Percentiles rank a stretch among this genome's conserved stretches.
Evolutionary conservation across 371 early-diverging fungal genomes (phyloP).

Genomic region (Apophysomyces sp.): DNA sequence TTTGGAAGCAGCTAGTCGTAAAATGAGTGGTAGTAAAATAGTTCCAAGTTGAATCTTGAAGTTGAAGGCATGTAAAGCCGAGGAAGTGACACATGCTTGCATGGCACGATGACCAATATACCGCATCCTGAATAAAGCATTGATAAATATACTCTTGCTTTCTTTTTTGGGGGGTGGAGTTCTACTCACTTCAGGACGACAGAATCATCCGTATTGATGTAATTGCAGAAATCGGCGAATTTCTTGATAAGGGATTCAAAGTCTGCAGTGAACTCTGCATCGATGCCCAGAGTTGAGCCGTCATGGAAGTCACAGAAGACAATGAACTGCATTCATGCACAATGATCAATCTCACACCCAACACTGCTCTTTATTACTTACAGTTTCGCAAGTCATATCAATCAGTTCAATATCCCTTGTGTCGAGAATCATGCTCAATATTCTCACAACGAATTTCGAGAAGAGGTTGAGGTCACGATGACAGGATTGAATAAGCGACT

Average conservation of each 20-base stretch:
- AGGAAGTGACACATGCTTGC: constrained; percentile 45
- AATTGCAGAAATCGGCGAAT: constrained; percentile 53
- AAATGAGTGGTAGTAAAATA: constrained; percentile 51
- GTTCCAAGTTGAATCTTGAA: constrained; percentile 42
- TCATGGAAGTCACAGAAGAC: constrained; percentile 64
- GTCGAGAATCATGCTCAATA: constrained; percentile 50
- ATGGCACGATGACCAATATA: constrained; percentile 51
- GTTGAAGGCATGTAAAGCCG: constrained; percentile 50
- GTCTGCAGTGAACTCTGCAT: constrained; percentile 61
- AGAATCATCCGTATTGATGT: constrained; percentile 36
- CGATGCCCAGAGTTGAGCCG: constrained; percentile 68
- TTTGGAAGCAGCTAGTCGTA: constrained; percentile 26
- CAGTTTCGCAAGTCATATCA: constrained; percentile 54
- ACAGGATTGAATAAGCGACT: constrained; percentile 71
- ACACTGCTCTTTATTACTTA: constrained; percentile 15
- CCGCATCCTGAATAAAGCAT: constrained; percentile 39
- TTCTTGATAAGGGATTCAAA: constrained; percentile 46
- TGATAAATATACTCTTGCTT: not conserved
- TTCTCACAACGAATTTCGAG: constrained; percentile 65
- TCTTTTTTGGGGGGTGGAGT: not conserved
- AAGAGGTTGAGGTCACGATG: constrained; percentile 78
- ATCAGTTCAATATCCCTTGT: constrained; percentile 56
- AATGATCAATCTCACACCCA: not conserved
- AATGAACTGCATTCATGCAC: constrained; percentile 50
- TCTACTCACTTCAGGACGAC: constrained; percentile 30